Base-by-base conservation (phyloP, 116 monocot genomes). In the Cymodocea nodosa region DNA sequence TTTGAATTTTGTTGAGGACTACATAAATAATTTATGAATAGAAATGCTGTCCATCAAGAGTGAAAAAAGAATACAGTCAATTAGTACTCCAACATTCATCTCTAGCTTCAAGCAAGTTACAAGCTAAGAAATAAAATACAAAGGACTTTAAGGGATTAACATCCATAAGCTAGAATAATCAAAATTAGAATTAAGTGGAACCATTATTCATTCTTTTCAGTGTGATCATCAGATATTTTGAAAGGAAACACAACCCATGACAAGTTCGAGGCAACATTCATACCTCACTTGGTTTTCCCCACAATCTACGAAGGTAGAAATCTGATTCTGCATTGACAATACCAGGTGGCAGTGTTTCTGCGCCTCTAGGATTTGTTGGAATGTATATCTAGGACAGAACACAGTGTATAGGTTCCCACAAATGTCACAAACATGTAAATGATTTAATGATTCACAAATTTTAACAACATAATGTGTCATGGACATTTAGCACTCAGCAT, bases 271-370 rank as follows among this genome's bases (percentile, higher is more conserved):
- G 13, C 59, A 59, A 34, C 15, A 25, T 13, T 11, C 40, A 69
- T 70, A 82, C 82, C 72, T 75, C 75, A 62, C 50, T 68, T 18
- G 78, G 78, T 50, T 72, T 56, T 9, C 82, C 78, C 78, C 82
- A 82, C 15, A 78, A 48, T 63, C 82, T 71, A 11, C 78, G 75
- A 34, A 63, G 34, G 51, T 82, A 78, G 23, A 78, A 66, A 62
- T 82, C 82, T 51, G 82, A 75, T 37, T 78, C 78, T 48, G 75
- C 18, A 19, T 37, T 72, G 16, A 82, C 44, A 49, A 82, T 82
- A 62, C 60, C 65, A 30, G 75, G 73, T 15, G 78, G 75, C 50
- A 82, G 75, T 24, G 57, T 71, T 72, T 82, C 75, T 34, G 75
- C 75, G 23, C 75, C 82, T 35, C 51, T 24, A 22, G 78, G 78